Evolutionary conservation across 176 grass and related monocot species (phyloP).

Genomic region (Aegilops longissima): DNA sequence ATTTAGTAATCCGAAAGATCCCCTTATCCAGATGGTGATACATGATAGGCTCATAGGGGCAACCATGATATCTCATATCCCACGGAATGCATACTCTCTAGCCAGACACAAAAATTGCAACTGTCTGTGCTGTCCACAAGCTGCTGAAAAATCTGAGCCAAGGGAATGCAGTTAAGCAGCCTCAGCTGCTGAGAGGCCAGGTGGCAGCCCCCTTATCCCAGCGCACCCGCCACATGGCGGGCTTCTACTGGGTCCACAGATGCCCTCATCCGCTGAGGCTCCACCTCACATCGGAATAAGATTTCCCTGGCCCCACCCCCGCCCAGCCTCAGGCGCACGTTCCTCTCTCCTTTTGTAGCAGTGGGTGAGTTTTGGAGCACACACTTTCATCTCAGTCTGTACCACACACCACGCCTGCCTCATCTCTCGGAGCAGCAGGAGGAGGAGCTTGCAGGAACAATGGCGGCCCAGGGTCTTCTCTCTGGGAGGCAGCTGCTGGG

Average conservation of each 20-base stretch:
- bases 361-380: conserved; percentile 21
- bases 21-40: neutral
- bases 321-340: conserved; percentile 2
- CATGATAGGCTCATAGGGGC: neutral
- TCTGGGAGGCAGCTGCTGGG: conserved; percentile 82
- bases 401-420: neutral
- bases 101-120: neutral
- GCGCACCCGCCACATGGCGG: conserved; percentile 45
- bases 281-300: conserved; percentile 47
- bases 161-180: neutral
- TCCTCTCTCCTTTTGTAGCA: conserved; percentile 34
- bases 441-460: conserved; percentile 16
- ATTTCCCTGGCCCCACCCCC: conserved; percentile 54
- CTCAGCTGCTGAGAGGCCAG: neutral
- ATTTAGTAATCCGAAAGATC: neutral
- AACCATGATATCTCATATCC: conserved; percentile 2
- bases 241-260: conserved; percentile 54
- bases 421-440: neutral
- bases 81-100: neutral
- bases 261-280: conserved; percentile 53
- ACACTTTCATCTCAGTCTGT: conserved; percentile 21
- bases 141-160: neutral
- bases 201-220: conserved; percentile 49
- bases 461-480: conserved; percentile 85
- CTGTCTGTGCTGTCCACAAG: conserved; percentile 13